Evolutionary conservation across 1,284 basidiomycete species (phyloP).

Genomic region (Leccinum pallidistipes): DNA sequence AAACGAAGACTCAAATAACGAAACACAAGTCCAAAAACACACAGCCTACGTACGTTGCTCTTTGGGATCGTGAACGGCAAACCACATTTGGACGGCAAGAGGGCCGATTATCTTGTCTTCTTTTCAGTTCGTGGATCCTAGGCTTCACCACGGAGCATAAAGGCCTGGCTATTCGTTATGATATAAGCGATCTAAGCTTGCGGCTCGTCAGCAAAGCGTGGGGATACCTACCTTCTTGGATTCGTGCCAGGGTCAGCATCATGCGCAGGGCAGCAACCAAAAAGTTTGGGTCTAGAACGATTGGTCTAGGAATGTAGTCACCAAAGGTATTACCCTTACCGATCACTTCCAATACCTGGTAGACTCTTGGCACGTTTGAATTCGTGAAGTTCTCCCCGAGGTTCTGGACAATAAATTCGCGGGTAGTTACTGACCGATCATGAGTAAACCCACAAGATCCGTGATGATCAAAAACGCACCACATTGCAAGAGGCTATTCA

Average conservation of each 20-base stretch:
- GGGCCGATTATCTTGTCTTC: neutral
- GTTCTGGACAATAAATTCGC: slow-evolving; percentile 1
- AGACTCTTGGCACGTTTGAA: slow-evolving; percentile 11
- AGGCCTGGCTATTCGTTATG: neutral
- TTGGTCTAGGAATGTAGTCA: neutral
- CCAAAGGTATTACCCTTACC: neutral
- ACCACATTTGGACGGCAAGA: neutral
- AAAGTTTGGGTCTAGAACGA: neutral
- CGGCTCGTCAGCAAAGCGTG: neutral
- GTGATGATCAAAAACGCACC: slow-evolving; percentile 11
- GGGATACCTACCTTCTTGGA: neutral
- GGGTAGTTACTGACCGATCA: slow-evolving; percentile 13
- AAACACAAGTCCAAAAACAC: neutral
- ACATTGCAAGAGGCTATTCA: slow-evolving; percentile 22
- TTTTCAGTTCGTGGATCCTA: neutral
- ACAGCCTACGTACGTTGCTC: slow-evolving; percentile 8
- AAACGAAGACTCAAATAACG: neutral
- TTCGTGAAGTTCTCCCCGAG: slow-evolving; percentile 3
- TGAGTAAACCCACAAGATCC: neutral
- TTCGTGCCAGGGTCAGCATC: neutral
- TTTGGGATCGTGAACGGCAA: neutral
- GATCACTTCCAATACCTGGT: slow-evolving; percentile 11
- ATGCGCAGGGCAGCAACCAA: neutral
- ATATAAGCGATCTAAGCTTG: neutral
- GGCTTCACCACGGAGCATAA: neutral